phyloP scores from a whole-genome alignment of 2,329 filamentous ascomycete species.

The Epichloe typhina region DNA sequence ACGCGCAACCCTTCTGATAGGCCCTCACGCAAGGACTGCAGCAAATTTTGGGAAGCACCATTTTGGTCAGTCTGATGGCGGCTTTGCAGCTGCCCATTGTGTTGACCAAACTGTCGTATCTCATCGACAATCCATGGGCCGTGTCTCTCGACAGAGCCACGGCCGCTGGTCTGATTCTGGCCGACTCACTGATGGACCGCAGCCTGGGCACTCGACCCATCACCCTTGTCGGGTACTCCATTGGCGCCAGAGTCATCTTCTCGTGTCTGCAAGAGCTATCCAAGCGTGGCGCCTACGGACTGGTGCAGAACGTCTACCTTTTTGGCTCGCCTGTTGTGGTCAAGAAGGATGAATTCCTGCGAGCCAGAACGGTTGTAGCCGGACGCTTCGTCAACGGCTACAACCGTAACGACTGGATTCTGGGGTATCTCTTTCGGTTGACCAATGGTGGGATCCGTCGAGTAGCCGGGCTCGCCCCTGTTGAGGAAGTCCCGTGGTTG shows the following conservation, averaged over 20 bases:
- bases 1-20: constrained; percentile 26
- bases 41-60: constrained; percentile 83
- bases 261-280: constrained; percentile 80
- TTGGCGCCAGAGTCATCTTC: constrained; percentile 86
- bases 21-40: constrained; percentile 92
- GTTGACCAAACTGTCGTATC: constrained; percentile 82
- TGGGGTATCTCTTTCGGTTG: constrained; percentile 89
- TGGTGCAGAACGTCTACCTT: constrained; percentile 90
- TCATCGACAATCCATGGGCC: constrained; percentile 97
- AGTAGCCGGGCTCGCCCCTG: constrained; percentile 68
- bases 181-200: constrained; percentile 83
- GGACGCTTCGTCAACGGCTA: constrained; percentile 95
- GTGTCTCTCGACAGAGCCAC: constrained; percentile 90
- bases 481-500: constrained; percentile 64
- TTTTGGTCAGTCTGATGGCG: constrained; percentile 81
- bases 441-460: constrained; percentile 85
- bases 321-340: constrained; percentile 89
- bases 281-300: constrained; percentile 66
- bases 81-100: constrained; percentile 86
- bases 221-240: constrained; percentile 87
- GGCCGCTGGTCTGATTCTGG: constrained; percentile 78
- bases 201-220: constrained; percentile 85
- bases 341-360: constrained; percentile 79
- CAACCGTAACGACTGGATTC: constrained; percentile 91
- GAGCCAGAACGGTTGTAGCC: constrained; percentile 67